Evolutionary conservation across 2,329 filamentous ascomycete species (phyloP).

Genomic region (Aspergillus costaricaensis): DNA sequence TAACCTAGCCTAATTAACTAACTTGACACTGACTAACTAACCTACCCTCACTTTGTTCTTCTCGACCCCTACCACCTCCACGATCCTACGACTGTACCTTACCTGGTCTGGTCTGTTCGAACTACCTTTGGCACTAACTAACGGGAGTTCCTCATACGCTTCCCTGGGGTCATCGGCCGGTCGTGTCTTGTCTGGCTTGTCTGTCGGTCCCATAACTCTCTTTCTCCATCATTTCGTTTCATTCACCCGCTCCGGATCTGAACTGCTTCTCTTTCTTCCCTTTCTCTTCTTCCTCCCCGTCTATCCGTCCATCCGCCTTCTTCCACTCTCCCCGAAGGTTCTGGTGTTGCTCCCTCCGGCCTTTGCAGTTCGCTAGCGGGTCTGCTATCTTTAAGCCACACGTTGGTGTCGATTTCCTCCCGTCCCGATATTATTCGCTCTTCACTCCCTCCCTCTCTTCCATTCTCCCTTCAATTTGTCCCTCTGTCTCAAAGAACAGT

Average conservation of each 20-base stretch:
- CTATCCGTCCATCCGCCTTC: slow-evolving; percentile 8
- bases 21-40: neutral
- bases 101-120: slow-evolving; percentile 5
- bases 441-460: slow-evolving; percentile 14
- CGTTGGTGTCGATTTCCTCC: slow-evolving; percentile 28
- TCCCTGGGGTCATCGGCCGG: neutral
- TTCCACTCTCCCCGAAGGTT: neutral
- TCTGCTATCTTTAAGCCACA: slow-evolving; percentile 29
- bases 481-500: neutral
- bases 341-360: slow-evolving; percentile 9
- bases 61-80: neutral
- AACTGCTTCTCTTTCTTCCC: slow-evolving; percentile 2
- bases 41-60: neutral
- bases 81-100: neutral
- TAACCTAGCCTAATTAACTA: neutral
- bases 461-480: slow-evolving; percentile 10
- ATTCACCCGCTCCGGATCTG: slow-evolving; percentile 6
- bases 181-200: neutral
- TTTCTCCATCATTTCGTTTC: slow-evolving; percentile 5
- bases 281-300: neutral
- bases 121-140: neutral
- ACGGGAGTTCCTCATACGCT: slow-evolving; percentile 7
- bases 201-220: neutral
- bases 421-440: slow-evolving; percentile 20
- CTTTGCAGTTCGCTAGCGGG: slow-evolving; percentile 27